Evolutionary conservation across 2,329 filamentous ascomycete genomes (phyloP).

Genomic region (Zasmidium citrigriseum): DNA sequence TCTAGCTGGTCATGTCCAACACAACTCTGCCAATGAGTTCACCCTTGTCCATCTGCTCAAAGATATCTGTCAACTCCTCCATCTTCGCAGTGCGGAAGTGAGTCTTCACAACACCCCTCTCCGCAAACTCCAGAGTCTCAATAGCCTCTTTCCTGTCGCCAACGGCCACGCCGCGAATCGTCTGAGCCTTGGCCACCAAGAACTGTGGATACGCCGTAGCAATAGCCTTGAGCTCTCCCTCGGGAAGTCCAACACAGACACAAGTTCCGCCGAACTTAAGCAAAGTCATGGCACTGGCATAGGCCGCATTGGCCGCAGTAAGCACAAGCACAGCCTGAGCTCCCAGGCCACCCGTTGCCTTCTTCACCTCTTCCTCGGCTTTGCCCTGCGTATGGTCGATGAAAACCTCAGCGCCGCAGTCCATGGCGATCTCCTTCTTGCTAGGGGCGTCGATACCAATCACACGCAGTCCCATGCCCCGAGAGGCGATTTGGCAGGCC

Average conservation of each 20-base stretch:
- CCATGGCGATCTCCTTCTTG: conserved; percentile 63
- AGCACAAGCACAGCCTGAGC: conserved; percentile 62
- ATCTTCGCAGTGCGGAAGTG: conserved; percentile 49
- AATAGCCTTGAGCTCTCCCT: conserved; percentile 49
- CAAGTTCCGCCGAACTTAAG: conserved; percentile 48
- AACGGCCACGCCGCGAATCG: conserved; percentile 49
- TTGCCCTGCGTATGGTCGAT: conserved; percentile 61
- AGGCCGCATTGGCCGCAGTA: conserved; percentile 51
- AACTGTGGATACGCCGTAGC: conserved; percentile 42
- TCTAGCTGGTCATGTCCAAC: conserved; percentile 39
- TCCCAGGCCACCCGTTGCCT: conserved; percentile 59
- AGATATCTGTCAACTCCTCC: conserved; percentile 48
- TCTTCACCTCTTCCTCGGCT: conserved; percentile 57
- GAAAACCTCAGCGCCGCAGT: conserved; percentile 67
- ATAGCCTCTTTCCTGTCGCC: conserved; percentile 51
- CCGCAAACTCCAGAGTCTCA: conserved; percentile 50
- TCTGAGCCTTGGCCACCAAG: conserved; percentile 45
- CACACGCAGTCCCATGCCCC: conserved; percentile 64
- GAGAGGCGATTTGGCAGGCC: conserved; percentile 60
- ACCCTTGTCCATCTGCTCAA: conserved; percentile 49
- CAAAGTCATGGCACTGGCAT: conserved; percentile 42
- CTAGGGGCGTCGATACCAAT: conserved; percentile 66
- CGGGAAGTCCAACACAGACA: conserved; percentile 51
- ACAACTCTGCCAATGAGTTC: conserved; percentile 51
- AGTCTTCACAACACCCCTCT: conserved; percentile 48